Percentiles rank a stretch among this genome's conserved stretches.
Conservation (phyloP, 495 filamentous ascomycete species). For the Neurospora sp. region DNA sequence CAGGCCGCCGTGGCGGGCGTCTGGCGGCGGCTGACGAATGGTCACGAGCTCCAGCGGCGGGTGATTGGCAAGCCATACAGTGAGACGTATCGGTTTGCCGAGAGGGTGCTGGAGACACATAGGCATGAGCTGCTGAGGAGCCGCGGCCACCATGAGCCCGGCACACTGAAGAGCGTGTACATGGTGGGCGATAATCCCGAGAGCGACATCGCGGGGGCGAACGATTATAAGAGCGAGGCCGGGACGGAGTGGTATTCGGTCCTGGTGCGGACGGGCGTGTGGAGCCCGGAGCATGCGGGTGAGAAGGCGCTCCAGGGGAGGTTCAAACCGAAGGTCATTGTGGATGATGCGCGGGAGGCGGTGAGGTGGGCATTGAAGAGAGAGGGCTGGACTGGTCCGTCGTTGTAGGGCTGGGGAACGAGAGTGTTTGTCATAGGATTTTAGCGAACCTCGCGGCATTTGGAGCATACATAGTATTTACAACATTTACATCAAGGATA, state of each 20-base stretch:
- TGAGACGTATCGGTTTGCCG: constrained; percentile 75
- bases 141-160: constrained; percentile 9
- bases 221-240: constrained; percentile 52
- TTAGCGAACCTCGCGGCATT: not conserved
- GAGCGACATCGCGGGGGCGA: constrained; percentile 85
- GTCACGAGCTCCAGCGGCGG: constrained; percentile 47
- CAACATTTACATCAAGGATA: not conserved
- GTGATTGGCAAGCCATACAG: constrained; percentile 78
- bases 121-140: constrained; percentile 38
- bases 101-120: constrained; percentile 55
- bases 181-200: constrained; percentile 99
- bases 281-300: constrained; percentile 37
- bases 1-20: constrained; percentile 68
- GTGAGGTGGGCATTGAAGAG: constrained; percentile 31
- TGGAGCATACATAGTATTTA: not conserved
- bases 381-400: constrained; percentile 25
- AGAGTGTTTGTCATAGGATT: not conserved
- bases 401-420: not conserved
- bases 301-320: constrained; percentile 15
- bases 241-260: constrained; percentile 72
- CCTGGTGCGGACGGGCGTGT: constrained; percentile 80
- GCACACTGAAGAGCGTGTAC: constrained; percentile 57
- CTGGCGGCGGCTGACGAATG: constrained; percentile 64
- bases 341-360: constrained; percentile 48
- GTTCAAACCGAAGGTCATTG: constrained; percentile 44